Evolutionary conservation across 768 basidiomycete genomes (phyloP), one percentile per base, ranked within the genome.

Genomic region (Pleurotus sapidus): DNA sequence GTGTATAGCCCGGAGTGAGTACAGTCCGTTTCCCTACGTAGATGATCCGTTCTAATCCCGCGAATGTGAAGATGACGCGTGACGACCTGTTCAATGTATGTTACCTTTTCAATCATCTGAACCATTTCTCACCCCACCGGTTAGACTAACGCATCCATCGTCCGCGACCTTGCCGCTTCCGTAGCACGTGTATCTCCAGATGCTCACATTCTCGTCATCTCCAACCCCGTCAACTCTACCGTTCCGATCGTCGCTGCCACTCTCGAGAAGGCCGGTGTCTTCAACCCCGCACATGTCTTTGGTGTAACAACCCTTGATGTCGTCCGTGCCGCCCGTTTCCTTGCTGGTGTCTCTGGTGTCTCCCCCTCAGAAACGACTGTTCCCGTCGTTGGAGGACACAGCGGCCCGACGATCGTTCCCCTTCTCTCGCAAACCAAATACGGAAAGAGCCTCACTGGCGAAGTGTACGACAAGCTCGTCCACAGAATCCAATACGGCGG

Each of bases 261-360:
- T 58, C 88, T 97, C 71, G 84, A 91, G 76, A 91, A 94, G 72
- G 89, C 89, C 11, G 95, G 95, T 60, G 91, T 91, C 59, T 98
- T 90, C 77, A 86, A 99, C 79, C 93, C 94, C 56, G 77, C 78
- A 59, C 89, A 83, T 64, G 72, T 98, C 66, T 98, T 97, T 72
- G 97, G 96, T 82, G 89, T 99, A 61, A 98, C 96, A 69, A 94
- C 95, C 68, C 92, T 99, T 68, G 96, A 99, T 68, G 94, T 99
- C 65, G 95, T 98, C 73, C 93, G 96, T 64, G 86, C 96, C 37
- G 86, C 92, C 46, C 93, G 92, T 59, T 98, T 98, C 86, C 83
- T 94, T 57, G 82, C 85, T 18, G 82, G 82, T 55, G 72, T 96
- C 67, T 72, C 84, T 57, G 84, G 84, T 42, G 75, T 82, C 60